Conservation (phyloP, 768 basidiomycete genomes). For the Megacollybia marginata region DNA sequence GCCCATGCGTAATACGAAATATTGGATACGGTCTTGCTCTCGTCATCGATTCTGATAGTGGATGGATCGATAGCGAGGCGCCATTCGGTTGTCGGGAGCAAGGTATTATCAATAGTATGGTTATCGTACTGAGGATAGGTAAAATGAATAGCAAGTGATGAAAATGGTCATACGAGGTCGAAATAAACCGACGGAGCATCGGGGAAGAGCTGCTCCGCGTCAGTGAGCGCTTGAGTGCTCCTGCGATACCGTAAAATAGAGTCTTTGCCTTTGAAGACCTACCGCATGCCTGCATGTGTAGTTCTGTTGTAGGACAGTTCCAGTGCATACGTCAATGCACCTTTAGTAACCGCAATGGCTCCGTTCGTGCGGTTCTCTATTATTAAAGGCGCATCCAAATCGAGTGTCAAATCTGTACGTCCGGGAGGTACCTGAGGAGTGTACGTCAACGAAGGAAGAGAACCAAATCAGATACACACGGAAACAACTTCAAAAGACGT, state of each 20-base stretch:
- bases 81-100: conserved; percentile 31
- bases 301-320: conserved; percentile 28
- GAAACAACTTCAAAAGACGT: conserved; percentile 26
- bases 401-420: conserved; percentile 22
- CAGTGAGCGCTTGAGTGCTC: conserved; percentile 29
- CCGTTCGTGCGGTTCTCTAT: conserved; percentile 27
- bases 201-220: conserved; percentile 23
- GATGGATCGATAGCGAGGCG: conserved; percentile 31
- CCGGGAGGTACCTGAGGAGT: conserved; percentile 14
- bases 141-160: not conserved
- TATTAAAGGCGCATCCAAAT: conserved; percentile 24
- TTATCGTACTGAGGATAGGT: conserved; percentile 24
- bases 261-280: too few species aligned
- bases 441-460: conserved; percentile 2
- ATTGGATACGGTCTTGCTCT: conserved; percentile 13
- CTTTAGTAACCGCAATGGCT: conserved; percentile 28
- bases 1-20: conserved; percentile 36
- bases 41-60: conserved; percentile 17
- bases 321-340: conserved; percentile 30
- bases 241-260: conserved; percentile 8
- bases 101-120: conserved; percentile 29
- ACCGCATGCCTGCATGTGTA: conserved; percentile 25
- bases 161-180: conserved; percentile 21
- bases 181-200: conserved; percentile 27
- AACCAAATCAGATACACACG: conserved; percentile 10